Evolutionary conservation across 805 yeast species (phyloP).

Genomic region (Starmera caribaea): DNA sequence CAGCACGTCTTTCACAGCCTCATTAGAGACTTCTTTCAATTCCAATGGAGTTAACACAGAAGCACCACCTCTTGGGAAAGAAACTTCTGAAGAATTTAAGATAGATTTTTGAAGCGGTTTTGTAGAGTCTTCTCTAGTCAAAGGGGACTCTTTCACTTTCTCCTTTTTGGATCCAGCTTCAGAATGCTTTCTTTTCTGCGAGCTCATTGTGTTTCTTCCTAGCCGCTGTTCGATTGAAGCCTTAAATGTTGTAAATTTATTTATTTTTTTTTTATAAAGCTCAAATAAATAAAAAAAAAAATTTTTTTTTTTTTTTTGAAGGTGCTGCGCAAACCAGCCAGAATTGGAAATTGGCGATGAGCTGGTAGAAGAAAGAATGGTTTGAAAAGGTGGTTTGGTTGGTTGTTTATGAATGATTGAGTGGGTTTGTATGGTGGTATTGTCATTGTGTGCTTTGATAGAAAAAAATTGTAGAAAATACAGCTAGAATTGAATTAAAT

Average conservation of each 20-base stretch:
- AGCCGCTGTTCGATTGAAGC: too few species aligned
- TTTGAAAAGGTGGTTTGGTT: neutral
- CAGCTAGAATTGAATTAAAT: too few species aligned
- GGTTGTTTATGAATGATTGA: neutral
- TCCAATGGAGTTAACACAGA: slow-evolving; percentile 82
- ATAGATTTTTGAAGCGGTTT: slow-evolving; percentile 26
- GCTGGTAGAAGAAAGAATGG: neutral
- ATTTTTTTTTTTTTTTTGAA: too few species aligned
- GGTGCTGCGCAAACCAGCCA: slow-evolving; percentile 12
- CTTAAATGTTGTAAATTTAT: too few species aligned
- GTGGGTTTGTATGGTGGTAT: too few species aligned
- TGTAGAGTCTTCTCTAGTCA: slow-evolving; percentile 30
- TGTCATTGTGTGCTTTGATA: too few species aligned
- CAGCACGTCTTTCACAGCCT: slow-evolving; percentile 81
- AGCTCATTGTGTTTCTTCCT: slow-evolving; percentile 16
- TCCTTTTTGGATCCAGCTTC: slow-evolving; percentile 24
- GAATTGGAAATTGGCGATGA: slow-evolving; percentile 15
- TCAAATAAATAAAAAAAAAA: too few species aligned
- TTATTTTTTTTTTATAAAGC: too few species aligned
- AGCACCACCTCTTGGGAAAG: slow-evolving; percentile 95
- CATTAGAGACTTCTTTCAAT: slow-evolving; percentile 84
- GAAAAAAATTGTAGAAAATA: too few species aligned
- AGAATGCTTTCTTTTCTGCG: slow-evolving; percentile 39
- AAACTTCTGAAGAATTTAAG: slow-evolving; percentile 26
- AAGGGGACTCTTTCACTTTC: slow-evolving; percentile 24